Conservation (phyloP, 305 asterid genomes). For the Fraxinus latifolia region DNA sequence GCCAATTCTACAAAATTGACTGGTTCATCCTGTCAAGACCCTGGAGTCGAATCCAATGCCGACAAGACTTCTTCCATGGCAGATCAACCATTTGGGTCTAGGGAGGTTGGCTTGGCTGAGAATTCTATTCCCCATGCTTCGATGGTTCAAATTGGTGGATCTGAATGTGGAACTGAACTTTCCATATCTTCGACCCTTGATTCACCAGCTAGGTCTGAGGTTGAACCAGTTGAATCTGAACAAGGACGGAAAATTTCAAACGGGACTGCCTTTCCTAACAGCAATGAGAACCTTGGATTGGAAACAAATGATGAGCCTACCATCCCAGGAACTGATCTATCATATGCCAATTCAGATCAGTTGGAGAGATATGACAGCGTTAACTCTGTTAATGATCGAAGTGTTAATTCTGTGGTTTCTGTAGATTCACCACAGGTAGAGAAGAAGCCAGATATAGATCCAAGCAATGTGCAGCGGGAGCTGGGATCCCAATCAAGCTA, state of each 20-base stretch:
- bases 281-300: conserved; percentile 31
- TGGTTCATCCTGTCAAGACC: conserved; percentile 39
- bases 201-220: conserved; percentile 76
- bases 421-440: conserved; percentile 35
- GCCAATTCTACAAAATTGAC: conserved; percentile 40
- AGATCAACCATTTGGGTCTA: conserved; percentile 36
- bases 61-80: conserved; percentile 38
- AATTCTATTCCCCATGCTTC: conserved; percentile 37
- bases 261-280: conserved; percentile 30
- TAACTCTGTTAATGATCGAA: conserved; percentile 22
- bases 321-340: conserved; percentile 33
- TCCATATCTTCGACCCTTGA: conserved; percentile 87
- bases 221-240: conserved; percentile 40
- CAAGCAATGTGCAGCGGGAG: conserved; percentile 36
- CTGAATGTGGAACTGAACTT: conserved; percentile 91
- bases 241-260: conserved; percentile 38
- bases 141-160: conserved; percentile 50
- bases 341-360: conserved; percentile 28
- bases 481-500: conserved; percentile 39
- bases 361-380: conserved; percentile 33
- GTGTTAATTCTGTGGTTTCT: conserved; percentile 26
- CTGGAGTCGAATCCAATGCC: conserved; percentile 37
- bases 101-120: conserved; percentile 43
- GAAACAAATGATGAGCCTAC: conserved; percentile 41
- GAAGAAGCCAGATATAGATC: conserved; percentile 40